Conservation (phyloP, 371 early-diverging fungal species). For the Parasitella parasitica region DNA sequence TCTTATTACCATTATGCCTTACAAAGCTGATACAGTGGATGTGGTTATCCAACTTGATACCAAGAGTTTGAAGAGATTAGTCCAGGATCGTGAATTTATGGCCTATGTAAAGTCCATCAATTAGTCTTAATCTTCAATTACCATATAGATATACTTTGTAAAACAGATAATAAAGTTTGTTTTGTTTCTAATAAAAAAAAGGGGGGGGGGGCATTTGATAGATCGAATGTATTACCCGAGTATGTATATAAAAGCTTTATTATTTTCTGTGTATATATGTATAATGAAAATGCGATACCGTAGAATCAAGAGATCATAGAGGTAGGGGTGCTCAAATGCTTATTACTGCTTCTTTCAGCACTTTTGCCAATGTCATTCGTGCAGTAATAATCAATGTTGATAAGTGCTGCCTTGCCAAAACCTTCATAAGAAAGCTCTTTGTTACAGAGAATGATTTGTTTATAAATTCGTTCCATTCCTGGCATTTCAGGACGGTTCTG, state of each 20-base stretch:
- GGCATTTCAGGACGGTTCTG: conserved; percentile 38
- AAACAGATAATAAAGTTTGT: neutral
- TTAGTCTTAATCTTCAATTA: no score
- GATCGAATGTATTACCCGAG: no score
- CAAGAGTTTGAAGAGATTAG: conserved; percentile 5
- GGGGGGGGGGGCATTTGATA: no score
- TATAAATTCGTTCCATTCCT: conserved; percentile 43
- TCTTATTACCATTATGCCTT: conserved; percentile 11
- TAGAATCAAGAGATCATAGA: neutral
- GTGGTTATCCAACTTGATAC: conserved; percentile 13
- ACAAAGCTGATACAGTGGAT: neutral
- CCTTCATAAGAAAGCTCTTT: conserved; percentile 37
- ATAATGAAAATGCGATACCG: no score
- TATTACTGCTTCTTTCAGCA: neutral
- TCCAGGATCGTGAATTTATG: conserved; percentile 11
- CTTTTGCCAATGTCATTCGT: neutral
- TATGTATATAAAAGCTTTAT: no score
- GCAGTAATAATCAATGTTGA: conserved; percentile 25
- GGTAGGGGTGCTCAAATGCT: neutral
- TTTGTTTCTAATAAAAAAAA: neutral
- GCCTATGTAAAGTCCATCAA: neutral
- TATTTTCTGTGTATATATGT: no score
- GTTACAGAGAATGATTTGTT: conserved; percentile 36
- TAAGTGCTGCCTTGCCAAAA: conserved; percentile 32
- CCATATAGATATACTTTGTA: neutral